phyloP scores from a whole-genome alignment of 2,329 filamentous ascomycete species.

The Apiospora sp. region DNA sequence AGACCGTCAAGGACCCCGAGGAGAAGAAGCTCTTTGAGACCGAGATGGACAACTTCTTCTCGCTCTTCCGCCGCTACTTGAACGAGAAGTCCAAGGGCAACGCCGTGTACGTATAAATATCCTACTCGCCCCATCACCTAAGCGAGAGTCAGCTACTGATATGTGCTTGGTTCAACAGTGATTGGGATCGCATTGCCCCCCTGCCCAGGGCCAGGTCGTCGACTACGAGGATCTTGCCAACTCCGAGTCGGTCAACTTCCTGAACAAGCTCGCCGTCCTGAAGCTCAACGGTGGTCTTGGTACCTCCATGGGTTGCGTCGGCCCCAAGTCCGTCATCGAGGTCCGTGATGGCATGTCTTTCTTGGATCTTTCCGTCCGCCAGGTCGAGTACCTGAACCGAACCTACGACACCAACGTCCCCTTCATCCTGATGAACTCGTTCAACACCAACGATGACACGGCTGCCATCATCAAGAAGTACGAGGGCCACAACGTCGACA shows the following conservation, averaged over 20 bases:
- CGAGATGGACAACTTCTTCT: slow-evolving; percentile 99
- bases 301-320: slow-evolving; percentile 99
- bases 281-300: slow-evolving; percentile 99
- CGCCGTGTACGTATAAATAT: slow-evolving; percentile 67
- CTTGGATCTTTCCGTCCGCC: slow-evolving; percentile 96
- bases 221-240: slow-evolving; percentile 92
- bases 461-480: slow-evolving; percentile 99
- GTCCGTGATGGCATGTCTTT: slow-evolving; percentile 99
- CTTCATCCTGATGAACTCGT: slow-evolving; percentile 99
- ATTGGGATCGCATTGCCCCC: slow-evolving; percentile 96
- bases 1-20: slow-evolving; percentile 84
- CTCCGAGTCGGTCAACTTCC: slow-evolving; percentile 89
- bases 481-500: slow-evolving; percentile 99
- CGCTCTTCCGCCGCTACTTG: slow-evolving; percentile 95
- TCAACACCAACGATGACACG: slow-evolving; percentile 99
- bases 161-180: slow-evolving; percentile 56
- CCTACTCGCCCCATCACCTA: background rate
- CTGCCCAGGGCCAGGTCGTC: slow-evolving; percentile 91
- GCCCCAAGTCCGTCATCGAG: slow-evolving; percentile 99
- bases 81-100: slow-evolving; percentile 99
- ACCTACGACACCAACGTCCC: slow-evolving; percentile 97
- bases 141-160: slow-evolving; percentile 34
- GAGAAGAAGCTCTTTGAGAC: slow-evolving; percentile 96
- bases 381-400: slow-evolving; percentile 99
- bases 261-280: slow-evolving; percentile 96